These are phyloP conservation scores for Saccharomyces pastorianus DNA, from an alignment of 1,139 yeast species.

Conservation along the genomic window DNA sequence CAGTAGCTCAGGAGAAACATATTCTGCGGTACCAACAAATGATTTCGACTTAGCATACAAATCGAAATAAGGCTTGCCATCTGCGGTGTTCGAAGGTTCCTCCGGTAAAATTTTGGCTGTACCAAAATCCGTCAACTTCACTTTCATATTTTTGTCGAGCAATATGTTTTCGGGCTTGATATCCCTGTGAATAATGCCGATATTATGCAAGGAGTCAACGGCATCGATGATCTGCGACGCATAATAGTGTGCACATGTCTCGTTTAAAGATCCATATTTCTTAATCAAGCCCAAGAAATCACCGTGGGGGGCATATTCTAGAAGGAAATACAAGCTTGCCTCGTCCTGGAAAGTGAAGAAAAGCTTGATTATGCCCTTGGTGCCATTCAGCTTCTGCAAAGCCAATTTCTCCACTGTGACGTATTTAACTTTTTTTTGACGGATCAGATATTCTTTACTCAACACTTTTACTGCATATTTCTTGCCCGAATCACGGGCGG, in stretches of 20 bases:
- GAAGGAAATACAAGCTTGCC: constrained; percentile 57
- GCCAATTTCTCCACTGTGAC: constrained; percentile 71
- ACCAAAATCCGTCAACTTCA: constrained; percentile 90
- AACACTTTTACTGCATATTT: constrained; percentile 65
- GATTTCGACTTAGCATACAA: constrained; percentile 63
- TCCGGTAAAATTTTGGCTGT: constrained; percentile 71
- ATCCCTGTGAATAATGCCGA: constrained; percentile 85
- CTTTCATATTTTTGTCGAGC: constrained; percentile 66
- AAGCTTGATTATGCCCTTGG: constrained; percentile 60
- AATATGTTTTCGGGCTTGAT: constrained; percentile 86
- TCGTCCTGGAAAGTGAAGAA: constrained; percentile 73
- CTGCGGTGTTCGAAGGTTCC: constrained; percentile 35
- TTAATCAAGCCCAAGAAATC: constrained; percentile 55
- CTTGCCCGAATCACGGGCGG: constrained; percentile 45
- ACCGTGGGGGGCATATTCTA: constrained; percentile 73
- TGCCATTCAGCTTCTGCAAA: constrained; percentile 55
- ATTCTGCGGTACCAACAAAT: constrained; percentile 61
- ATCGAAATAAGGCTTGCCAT: constrained; percentile 37
- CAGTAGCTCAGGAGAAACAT: constrained; percentile 85
- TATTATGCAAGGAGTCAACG: constrained; percentile 68
- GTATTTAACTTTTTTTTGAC: constrained; percentile 67
- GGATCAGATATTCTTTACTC: constrained; percentile 62
- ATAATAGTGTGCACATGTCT: constrained; percentile 44
- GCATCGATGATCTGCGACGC: constrained; percentile 78
- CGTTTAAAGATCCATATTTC: constrained; percentile 46